A percentile compares a stretch with the other conserved stretches of the same genome.
Conservation (phyloP, 257 asterid species). For the Coffea eugenioides region DNA sequence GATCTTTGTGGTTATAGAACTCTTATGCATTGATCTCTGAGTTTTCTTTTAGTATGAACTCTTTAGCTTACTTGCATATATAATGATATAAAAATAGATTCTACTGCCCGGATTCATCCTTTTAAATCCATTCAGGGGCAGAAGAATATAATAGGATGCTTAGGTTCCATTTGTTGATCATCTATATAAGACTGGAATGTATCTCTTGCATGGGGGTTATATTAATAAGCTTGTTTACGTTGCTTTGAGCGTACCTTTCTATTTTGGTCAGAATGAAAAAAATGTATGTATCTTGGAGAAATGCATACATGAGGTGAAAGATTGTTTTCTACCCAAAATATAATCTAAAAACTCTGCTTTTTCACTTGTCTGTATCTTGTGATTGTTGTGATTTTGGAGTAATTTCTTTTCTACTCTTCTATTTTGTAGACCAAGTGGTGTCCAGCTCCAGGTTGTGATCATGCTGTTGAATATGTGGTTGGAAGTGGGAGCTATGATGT, state of each 20-base stretch:
- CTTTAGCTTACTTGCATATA: background rate
- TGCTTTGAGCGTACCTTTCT: background rate
- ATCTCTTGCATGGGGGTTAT: background rate
- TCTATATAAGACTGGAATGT: background rate
- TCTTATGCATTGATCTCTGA: background rate
- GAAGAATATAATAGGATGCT: background rate
- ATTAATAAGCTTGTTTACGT: background rate
- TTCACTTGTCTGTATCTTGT: background rate
- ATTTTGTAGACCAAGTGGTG: slow-evolving; percentile 92
- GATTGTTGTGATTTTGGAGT: slow-evolving; percentile 6
- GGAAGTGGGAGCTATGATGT: slow-evolving; percentile 98
- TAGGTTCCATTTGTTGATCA: background rate
- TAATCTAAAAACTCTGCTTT: background rate
- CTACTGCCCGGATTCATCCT: background rate
- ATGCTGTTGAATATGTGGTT: slow-evolving; percentile 78
- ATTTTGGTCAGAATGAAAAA: background rate
- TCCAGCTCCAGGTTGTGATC: slow-evolving; percentile 98
- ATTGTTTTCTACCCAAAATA: background rate
- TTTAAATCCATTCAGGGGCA: background rate
- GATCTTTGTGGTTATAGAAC: background rate
- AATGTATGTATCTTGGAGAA: background rate
- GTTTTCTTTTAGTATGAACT: background rate
- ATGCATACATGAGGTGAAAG: background rate
- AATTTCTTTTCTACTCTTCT: slow-evolving; percentile 2
- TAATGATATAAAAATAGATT: background rate